Base-by-base conservation (phyloP, 1,284 basidiomycete species). In the Lignosus rhinocerotis region DNA sequence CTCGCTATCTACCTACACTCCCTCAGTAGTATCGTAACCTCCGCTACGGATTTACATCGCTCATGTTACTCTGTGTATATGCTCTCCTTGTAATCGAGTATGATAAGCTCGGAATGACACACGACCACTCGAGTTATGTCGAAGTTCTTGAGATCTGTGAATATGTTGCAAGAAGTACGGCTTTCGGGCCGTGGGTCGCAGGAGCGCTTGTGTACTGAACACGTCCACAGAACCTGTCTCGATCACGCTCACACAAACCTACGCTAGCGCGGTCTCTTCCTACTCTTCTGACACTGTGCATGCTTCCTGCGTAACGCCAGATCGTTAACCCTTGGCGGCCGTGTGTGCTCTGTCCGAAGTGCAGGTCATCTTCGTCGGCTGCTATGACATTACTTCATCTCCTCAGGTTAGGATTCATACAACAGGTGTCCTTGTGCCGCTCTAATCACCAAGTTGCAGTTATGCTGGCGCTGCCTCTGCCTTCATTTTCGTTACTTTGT, bases 401-500 rank as follows among this genome's bases (percentile, higher is more conserved):
- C 12, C 59, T 68, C 34, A 68, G 67, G 67, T 67, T 6, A 41
- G 61, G 14, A n/a, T 39, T 14, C 34, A 34, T 1, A 21, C 12
- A 41, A 41, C n/a, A 12, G 36, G 14, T 9, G 8, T 21, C n/a
- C 21, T 6, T 43, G 25, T 36, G 21, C 41, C 21, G 45, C 32
- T 8, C 39, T 45, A 21, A 30, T 46, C 6, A 57, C 7, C 17
- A 17, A 19, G 7, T n/a, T 30, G 12, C 53, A 76, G 75, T 47
- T 76, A 72, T 67, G 70, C 52, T n/a, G 73, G 74, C 10, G 72
- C 71, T 3, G 65, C 71, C 4, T 71, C 67, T 1, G 74, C 73
- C 3, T 75, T 76, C 45, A 46, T 72, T 12, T 76, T 76, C 49
- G 63, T 75, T 0, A 75, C 73, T 7, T 61, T 76, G 11, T 75